Evolutionary conservation across 371 early-diverging fungal species (phyloP).

Genomic region (Edhazardia aedis): DNA sequence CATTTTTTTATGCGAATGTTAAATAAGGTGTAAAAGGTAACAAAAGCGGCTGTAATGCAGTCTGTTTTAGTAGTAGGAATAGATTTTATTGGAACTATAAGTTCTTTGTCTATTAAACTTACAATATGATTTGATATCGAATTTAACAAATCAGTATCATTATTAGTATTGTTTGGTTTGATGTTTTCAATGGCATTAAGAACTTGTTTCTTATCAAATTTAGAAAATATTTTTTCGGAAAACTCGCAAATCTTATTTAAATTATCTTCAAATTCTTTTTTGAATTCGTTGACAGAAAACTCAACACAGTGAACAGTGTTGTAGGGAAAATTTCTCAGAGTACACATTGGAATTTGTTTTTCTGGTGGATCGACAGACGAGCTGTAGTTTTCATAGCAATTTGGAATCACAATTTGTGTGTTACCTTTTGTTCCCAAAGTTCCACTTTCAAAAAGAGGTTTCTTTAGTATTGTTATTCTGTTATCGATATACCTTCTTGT

Average conservation of each 20-base stretch:
- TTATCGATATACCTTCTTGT: slow-evolving; percentile 90
- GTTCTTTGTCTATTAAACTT: slow-evolving; percentile 27
- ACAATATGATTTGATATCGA: slow-evolving; percentile 46
- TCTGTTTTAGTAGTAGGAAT: slow-evolving; percentile 19
- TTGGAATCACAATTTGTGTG: slow-evolving; percentile 55
- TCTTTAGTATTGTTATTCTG: slow-evolving; percentile 77
- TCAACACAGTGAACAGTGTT: slow-evolving; percentile 45
- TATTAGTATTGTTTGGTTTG: slow-evolving; percentile 22
- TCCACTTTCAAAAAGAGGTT: slow-evolving; percentile 85
- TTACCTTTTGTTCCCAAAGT: slow-evolving; percentile 98
- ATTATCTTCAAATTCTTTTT: no score
- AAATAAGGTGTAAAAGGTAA: slow-evolving; percentile 28
- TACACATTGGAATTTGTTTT: slow-evolving; percentile 45
- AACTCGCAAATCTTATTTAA: no score
- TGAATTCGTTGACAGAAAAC: no score
- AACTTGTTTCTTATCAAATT: no score
- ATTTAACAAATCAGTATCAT: slow-evolving; percentile 44
- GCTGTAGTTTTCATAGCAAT: no score
- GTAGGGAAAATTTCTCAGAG: slow-evolving; percentile 45
- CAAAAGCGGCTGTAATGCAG: slow-evolving; percentile 22
- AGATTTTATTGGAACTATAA: slow-evolving; percentile 8
- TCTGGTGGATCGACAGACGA: slow-evolving; percentile 39
- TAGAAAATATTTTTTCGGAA: no score
- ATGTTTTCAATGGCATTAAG: no score
- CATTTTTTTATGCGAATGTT: neutral